These are phyloP conservation scores for Orbilia oligospora DNA, from an alignment of 2,329 filamentous ascomycete genomes.

Conservation along the genomic window DNA sequence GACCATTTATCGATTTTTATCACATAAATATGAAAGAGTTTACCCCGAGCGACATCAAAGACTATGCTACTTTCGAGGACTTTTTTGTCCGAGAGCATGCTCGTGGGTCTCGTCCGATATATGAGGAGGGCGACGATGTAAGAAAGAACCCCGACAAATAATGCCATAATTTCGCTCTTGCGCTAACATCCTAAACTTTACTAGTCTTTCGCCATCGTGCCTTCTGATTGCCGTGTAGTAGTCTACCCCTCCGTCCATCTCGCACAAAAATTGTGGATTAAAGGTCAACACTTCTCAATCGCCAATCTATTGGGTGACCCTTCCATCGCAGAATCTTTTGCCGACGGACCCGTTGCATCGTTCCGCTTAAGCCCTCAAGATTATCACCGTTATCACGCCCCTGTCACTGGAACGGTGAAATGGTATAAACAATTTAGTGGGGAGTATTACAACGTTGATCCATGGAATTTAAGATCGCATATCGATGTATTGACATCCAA, in stretches of 20 bases:
- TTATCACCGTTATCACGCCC: constrained; percentile 69
- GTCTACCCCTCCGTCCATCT: constrained; percentile 66
- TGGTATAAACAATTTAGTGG: constrained; percentile 67
- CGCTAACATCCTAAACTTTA: neutral
- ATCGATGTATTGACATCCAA: constrained; percentile 68
- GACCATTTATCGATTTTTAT: constrained; percentile 67
- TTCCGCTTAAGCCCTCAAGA: constrained; percentile 69
- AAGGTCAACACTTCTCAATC: constrained; percentile 69
- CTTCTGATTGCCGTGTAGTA: constrained; percentile 63
- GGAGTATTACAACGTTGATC: constrained; percentile 69
- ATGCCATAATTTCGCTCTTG: neutral
- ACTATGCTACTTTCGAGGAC: constrained; percentile 63
- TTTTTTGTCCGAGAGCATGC: constrained; percentile 62
- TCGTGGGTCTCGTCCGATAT: constrained; percentile 67
- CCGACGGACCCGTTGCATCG: constrained; percentile 66
- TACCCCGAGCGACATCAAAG: constrained; percentile 65
- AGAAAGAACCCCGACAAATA: neutral
- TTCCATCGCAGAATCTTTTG: constrained; percentile 6
- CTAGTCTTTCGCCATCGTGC: constrained; percentile 66
- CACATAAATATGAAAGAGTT: constrained; percentile 67
- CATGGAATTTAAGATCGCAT: constrained; percentile 64
- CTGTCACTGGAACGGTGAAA: constrained; percentile 67
- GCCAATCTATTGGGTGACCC: constrained; percentile 66
- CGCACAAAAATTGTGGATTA: constrained; percentile 67
- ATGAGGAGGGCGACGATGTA: neutral